Percentiles rank a stretch among this genome's conserved stretches.
Evolutionary conservation across 192 early-diverging fungal species (phyloP).

Genomic region (Backusella macrospora): DNA sequence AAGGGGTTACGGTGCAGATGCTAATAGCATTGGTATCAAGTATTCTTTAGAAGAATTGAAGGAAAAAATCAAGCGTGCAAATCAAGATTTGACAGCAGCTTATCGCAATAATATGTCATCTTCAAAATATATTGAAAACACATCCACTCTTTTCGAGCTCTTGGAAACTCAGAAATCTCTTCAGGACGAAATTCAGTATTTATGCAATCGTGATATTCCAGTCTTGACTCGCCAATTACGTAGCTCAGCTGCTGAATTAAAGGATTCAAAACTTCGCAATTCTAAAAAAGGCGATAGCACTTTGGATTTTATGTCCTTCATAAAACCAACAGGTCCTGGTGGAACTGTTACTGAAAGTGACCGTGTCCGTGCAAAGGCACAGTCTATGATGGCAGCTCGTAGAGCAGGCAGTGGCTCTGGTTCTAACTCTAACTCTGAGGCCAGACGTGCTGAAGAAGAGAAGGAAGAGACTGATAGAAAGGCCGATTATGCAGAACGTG

Average conservation of each 20-base stretch:
- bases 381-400: slow-evolving; percentile 57
- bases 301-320: slow-evolving; percentile 26
- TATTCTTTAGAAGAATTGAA: slow-evolving; percentile 49
- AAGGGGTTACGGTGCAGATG: neutral
- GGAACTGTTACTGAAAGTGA: slow-evolving; percentile 56
- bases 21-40: neutral
- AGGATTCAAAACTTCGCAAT: slow-evolving; percentile 47
- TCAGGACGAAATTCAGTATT: slow-evolving; percentile 44
- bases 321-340: slow-evolving; percentile 56
- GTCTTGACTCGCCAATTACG: slow-evolving; percentile 47
- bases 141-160: slow-evolving; percentile 27
- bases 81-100: slow-evolving; percentile 29
- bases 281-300: slow-evolving; percentile 39
- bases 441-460: slow-evolving; percentile 49
- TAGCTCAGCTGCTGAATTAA: slow-evolving; percentile 41
- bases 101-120: slow-evolving; percentile 4
- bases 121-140: slow-evolving; percentile 20
- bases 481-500: slow-evolving; percentile 45
- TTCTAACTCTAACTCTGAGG: slow-evolving; percentile 13
- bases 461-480: slow-evolving; percentile 47
- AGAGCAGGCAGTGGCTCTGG: slow-evolving; percentile 44
- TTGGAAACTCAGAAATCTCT: slow-evolving; percentile 31
- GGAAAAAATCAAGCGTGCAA: slow-evolving; percentile 45
- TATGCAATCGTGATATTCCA: slow-evolving; percentile 48
- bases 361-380: slow-evolving; percentile 53